Percentiles rank a stretch among this genome's conserved stretches.
Conservation (phyloP, 2,329 filamentous ascomycete genomes). For the Trichoderma breve region DNA sequence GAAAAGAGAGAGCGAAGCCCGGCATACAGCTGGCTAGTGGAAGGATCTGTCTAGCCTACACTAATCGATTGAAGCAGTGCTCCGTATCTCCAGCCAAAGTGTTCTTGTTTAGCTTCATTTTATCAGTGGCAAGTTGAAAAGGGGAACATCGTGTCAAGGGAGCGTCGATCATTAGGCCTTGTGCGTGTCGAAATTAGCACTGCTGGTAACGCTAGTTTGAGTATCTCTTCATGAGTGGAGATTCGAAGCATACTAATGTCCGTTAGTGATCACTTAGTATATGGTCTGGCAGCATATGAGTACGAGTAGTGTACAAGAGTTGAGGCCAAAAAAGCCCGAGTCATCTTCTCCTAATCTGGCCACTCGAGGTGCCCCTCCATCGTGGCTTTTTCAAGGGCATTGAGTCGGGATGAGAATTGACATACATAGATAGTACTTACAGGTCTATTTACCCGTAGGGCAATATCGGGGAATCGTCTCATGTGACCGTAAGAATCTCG, state of each 20-base stretch:
- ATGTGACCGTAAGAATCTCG: not conserved
- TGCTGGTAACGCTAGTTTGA: not conserved
- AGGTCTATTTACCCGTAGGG: not conserved
- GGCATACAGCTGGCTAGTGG: not conserved
- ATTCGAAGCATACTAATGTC: not conserved
- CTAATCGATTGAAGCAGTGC: not conserved
- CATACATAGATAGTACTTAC: not conserved
- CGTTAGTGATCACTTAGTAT: not conserved
- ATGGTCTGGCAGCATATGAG: not conserved
- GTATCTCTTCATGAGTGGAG: slow-evolving; percentile 2
- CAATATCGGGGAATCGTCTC: slow-evolving; percentile 2
- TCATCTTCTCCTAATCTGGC: not conserved
- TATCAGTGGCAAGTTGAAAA: not conserved
- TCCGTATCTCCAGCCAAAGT: not conserved
- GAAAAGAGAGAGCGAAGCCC: not conserved
- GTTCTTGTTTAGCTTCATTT: not conserved
- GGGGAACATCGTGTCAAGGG: not conserved
- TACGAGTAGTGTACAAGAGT: not conserved
- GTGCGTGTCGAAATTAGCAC: not conserved
- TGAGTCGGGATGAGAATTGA: not conserved
- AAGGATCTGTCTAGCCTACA: slow-evolving; percentile 3
- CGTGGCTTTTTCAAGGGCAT: not conserved
- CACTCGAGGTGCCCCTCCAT: not conserved
- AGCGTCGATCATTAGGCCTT: slow-evolving; percentile 6
- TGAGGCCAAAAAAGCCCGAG: not conserved